These are phyloP conservation scores for Talaromyces sp. DNA, from an alignment of 2,329 filamentous ascomycete genomes.

Conservation along the genomic window DNA sequence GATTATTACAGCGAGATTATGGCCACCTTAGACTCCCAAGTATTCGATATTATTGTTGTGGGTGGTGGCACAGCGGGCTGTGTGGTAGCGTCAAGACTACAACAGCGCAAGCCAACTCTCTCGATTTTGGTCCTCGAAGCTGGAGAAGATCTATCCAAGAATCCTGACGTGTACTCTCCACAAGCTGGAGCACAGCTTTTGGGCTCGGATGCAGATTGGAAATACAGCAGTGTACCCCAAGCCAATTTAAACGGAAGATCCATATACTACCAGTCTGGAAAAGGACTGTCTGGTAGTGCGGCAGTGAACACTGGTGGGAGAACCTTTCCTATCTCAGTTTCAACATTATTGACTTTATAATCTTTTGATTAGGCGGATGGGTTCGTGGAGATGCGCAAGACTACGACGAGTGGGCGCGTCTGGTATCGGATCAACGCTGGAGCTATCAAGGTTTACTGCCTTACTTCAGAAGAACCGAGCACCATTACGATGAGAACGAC, in stretches of 20 bases:
- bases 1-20: too few species aligned
- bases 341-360: not conserved
- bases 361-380: not conserved
- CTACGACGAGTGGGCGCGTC: conserved; percentile 1
- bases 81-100: conserved; percentile 72
- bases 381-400: conserved; percentile 4
- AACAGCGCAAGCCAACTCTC: conserved; percentile 76
- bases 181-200: not conserved
- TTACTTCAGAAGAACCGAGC: conserved; percentile 5
- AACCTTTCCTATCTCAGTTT: too few species aligned
- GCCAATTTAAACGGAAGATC: too few species aligned
- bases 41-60: conserved; percentile 56
- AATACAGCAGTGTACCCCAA: too few species aligned
- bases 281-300: too few species aligned
- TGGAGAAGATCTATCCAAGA: conserved; percentile 39
- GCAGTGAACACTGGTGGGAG: too few species aligned
- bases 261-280: too few species aligned
- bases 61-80: conserved; percentile 82
- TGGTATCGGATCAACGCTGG: conserved; percentile 3
- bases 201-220: not conserved
- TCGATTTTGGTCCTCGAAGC: conserved; percentile 79
- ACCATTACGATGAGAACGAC: not conserved
- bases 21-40: too few species aligned
- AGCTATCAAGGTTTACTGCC: conserved; percentile 3
- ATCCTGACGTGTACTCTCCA: not conserved